Evolutionary conservation across 495 filamentous ascomycete genomes (phyloP).

Genomic region (Cladorrhinum samala): DNA sequence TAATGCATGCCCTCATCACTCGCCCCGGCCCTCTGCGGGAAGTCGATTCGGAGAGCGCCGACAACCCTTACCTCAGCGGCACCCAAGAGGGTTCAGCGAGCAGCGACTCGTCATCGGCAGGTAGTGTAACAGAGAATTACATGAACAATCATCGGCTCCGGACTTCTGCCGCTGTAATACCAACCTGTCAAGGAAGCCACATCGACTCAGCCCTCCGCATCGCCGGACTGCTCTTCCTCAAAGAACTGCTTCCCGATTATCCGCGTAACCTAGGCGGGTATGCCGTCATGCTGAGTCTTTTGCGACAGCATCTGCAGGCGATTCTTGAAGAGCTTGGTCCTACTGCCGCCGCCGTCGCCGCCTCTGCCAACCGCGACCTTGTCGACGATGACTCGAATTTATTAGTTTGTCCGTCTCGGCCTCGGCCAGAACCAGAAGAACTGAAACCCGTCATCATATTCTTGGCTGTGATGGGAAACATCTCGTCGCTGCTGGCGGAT

Average conservation of each 20-base stretch:
- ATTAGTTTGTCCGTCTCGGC: not conserved
- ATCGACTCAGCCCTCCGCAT: constrained; percentile 24
- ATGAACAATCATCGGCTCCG: constrained; percentile 17
- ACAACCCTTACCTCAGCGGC: constrained; percentile 3
- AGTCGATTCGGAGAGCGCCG: not conserved
- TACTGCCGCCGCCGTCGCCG: too few relatives aligned
- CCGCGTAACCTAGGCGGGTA: constrained; percentile 26
- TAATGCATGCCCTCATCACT: constrained; percentile 20
- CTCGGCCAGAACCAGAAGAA: not conserved
- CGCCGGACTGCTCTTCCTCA: constrained; percentile 19
- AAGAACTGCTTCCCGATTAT: constrained; percentile 24
- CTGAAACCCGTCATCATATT: constrained; percentile 14
- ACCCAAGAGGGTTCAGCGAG: not conserved
- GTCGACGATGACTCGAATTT: not conserved
- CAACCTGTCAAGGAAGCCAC: not conserved
- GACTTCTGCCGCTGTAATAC: constrained; percentile 7
- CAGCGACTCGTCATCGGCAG: not conserved
- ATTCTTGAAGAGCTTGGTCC: not conserved
- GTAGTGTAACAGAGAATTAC: constrained; percentile 9
- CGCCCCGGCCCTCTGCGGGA: constrained; percentile 17
- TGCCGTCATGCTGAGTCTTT: constrained; percentile 18
- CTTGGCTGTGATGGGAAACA: constrained; percentile 15
- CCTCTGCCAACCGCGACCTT: not conserved
- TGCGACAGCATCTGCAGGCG: constrained; percentile 9
- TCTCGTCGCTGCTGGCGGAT: constrained; percentile 11